Evolutionary conservation across 441 rosid genomes (phyloP), one percentile per base, ranked within the genome.

Genomic region (Biscutella laevigata): DNA sequence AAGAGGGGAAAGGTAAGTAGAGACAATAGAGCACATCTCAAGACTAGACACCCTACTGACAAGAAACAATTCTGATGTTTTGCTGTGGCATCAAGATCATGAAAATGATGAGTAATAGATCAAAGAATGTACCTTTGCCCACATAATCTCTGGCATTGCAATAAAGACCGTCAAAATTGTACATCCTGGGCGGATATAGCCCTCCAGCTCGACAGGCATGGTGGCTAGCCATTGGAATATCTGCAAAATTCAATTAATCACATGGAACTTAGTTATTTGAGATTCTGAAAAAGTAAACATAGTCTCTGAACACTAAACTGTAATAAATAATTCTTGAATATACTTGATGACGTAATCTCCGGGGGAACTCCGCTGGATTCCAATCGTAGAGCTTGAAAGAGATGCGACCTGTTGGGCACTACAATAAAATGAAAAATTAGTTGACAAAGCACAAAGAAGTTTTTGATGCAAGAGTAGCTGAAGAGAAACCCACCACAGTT

Each of bases 321-420:
- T 48, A 66, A 77, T 26, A 67, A 19, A 64, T 37, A 77, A 71
- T 60, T 65, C 67, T 70, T 77, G 68, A 78, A 32, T 71, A 70
- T 91, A 92, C 98, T 86, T 92, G 98, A 67, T 78, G 98, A 61
- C 96, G 95, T 25, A 92, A 95, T 76, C 95, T 85, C 73, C 98
- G 75, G 0, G 98, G 98, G 62, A 92, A 92, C 70, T 92, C 98
- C 3, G 98, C 98, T 1, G 98, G 98, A 71, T 92, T 92, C 98
- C 98, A 92, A 61, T 92, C 98, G 69, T 88, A 92, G 58, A 92
- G 95, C 79, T 92, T 92, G 74, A 92, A 92, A 12, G 96, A 88
- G 71, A 92, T 83, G 48, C 95, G 84, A 60, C 95, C 98, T 37
- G 98, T 84, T 32, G 98, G 96, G 49, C 95, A 86, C 98, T 92